Percentiles rank a stretch among this genome's conserved stretches.
These are phyloP conservation scores for Neurospora africana DNA, from an alignment of 495 filamentous ascomycete species.

Conservation along the genomic window DNA sequence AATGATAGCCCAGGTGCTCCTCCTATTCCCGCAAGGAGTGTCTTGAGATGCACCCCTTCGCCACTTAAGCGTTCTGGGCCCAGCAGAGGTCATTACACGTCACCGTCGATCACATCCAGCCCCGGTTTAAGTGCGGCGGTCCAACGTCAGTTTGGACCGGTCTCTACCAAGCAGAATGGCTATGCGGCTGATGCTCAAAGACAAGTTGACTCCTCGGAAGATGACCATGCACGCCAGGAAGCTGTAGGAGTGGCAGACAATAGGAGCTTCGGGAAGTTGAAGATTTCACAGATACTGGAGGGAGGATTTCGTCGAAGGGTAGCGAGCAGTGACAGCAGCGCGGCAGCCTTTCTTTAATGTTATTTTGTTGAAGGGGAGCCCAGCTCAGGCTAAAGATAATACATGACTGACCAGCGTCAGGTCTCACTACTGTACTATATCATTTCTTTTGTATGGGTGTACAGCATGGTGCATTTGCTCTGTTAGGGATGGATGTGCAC, in stretches of 20 bases:
- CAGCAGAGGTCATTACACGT: not conserved
- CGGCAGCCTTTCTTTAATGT: not conserved
- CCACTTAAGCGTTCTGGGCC: slow-evolving; percentile 10
- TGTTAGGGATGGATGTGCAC: not conserved
- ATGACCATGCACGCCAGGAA: not conserved
- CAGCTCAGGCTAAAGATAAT: not conserved
- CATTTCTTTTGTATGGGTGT: not conserved
- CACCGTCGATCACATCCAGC: slow-evolving; percentile 19
- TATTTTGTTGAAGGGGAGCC: not conserved
- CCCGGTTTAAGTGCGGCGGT: slow-evolving; percentile 27
- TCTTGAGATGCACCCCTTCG: slow-evolving; percentile 10
- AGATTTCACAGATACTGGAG: not conserved
- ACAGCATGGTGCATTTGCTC: not conserved
- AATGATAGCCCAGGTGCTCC: slow-evolving; percentile 13
- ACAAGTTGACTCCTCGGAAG: not conserved
- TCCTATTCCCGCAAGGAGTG: slow-evolving; percentile 19
- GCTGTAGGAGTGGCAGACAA: not conserved
- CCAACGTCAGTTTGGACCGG: slow-evolving; percentile 23
- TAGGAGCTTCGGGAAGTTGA: not conserved
- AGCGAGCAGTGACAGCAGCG: not conserved
- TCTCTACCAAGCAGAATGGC: not conserved
- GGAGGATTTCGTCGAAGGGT: not conserved
- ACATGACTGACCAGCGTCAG: not conserved
- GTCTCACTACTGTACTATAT: not conserved
- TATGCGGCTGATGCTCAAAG: not conserved